These are phyloP conservation scores for Zoysia pacifica DNA, from an alignment of 176 grass and related monocot genomes.

Conservation along the genomic window DNA sequence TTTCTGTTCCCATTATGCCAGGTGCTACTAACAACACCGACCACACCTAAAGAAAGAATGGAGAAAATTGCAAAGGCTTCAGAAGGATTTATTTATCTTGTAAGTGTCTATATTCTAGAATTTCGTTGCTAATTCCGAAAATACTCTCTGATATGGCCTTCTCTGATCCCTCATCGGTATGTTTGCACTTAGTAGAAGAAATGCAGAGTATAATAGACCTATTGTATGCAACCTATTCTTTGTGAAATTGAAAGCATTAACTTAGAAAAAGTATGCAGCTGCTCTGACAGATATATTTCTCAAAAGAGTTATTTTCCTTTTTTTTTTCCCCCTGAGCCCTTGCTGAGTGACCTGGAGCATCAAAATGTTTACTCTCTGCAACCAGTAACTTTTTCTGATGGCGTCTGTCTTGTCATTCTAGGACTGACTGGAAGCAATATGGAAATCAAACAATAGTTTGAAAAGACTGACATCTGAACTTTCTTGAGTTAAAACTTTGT, in stretches of 20 bases:
- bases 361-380: background rate
- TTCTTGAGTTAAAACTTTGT: background rate
- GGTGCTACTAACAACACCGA: slow-evolving; percentile 97
- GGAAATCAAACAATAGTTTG: slow-evolving; percentile 1
- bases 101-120: slow-evolving; percentile 43
- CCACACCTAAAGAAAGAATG: slow-evolving; percentile 98
- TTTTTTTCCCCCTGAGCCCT: background rate
- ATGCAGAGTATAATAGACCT: background rate
- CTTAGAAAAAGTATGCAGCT: background rate
- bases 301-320: background rate
- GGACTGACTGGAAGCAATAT: slow-evolving; percentile 17
- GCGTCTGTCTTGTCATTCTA: background rate
- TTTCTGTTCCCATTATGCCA: slow-evolving; percentile 38
- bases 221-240: background rate
- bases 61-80: slow-evolving; percentile 78
- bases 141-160: background rate
- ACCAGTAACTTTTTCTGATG: background rate
- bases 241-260: slow-evolving; percentile 1
- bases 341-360: background rate
- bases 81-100: slow-evolving; percentile 97
- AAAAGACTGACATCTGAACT: background rate
- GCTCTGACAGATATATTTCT: background rate
- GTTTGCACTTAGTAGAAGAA: slow-evolving; percentile 18
- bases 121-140: background rate
- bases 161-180: background rate